Conservation (phyloP, 805 yeast genomes). For the Candida methanosorbosa region DNA sequence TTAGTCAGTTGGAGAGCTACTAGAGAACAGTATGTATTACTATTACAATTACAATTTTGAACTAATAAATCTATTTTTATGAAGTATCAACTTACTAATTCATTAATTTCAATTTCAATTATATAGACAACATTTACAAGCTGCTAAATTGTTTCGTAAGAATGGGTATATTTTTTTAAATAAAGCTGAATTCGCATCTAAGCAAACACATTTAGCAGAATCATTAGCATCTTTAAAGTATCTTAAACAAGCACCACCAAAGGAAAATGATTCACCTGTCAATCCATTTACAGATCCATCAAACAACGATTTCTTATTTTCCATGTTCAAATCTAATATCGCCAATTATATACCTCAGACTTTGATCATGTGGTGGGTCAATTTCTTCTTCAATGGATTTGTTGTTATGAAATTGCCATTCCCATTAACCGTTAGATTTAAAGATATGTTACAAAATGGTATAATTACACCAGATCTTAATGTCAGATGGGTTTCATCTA, state of each 20-base stretch:
- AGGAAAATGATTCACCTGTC: conserved; percentile 28
- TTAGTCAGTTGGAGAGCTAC: conserved; percentile 40
- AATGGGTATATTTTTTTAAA: conserved; percentile 40
- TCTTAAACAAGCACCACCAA: conserved; percentile 36
- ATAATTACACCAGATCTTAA: conserved; percentile 78
- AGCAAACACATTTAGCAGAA: conserved; percentile 52
- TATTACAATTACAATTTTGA: no score
- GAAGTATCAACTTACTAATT: conserved; percentile 5
- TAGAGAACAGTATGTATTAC: conserved; percentile 36
- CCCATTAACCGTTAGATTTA: conserved; percentile 82
- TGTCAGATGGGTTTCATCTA: conserved; percentile 85
- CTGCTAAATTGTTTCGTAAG: conserved; percentile 47
- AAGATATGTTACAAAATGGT: conserved; percentile 86
- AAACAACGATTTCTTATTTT: conserved; percentile 63
- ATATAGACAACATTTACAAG: conserved; percentile 44
- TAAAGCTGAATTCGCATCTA: conserved; percentile 40
- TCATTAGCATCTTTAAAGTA: conserved; percentile 46
- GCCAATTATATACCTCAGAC: conserved; percentile 89
- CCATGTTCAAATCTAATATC: conserved; percentile 72
- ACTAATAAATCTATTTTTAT: neutral
- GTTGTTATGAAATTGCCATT: conserved; percentile 85
- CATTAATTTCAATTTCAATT: neutral
- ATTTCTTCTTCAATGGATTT: conserved; percentile 86
- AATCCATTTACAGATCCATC: conserved; percentile 68
- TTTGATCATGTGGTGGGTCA: conserved; percentile 92